Base-by-base conservation (phyloP, 495 filamentous ascomycete genomes). In the Penicillium paxilli region DNA sequence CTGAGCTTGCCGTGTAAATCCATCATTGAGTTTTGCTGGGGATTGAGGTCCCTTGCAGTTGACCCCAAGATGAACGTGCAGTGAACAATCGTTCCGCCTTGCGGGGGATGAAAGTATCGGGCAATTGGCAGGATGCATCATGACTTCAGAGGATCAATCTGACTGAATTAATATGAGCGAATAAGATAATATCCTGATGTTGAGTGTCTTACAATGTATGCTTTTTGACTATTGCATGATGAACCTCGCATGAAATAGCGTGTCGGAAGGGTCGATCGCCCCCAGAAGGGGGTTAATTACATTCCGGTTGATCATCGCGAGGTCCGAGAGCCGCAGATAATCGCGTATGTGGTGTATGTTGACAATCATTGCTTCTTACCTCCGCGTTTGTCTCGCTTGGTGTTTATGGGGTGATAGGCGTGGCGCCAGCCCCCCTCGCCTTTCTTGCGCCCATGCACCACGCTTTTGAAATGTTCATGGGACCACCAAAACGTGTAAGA, bases 21-120 rank as follows among this genome's bases (percentile, higher is more conserved):
- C 35, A 11, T 49, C 51, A 47, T 50, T 52, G 52, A 52, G 38
- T 52, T 47, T 58, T 17, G 49, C 47, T 56, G 57, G 20, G 24
- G 20, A 44, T 40, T 38, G n/a, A 20, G 17, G 68, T 44, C 77
- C 4, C 74, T 83, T 51, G 83, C 68, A 48, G 85, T 73, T 24
- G 83, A 83, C 40, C 33, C 17, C 4, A 42, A 9, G 30, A 44
- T 45, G 49, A 66, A 63, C 60, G 57, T 63, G 63, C 40, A 46
- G 46, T 41, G 37, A 21, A 54, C 14, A 52, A 53, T 47, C 51
- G 51, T 51, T 24, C 40, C 47, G 49, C 63, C 63, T 60, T 66
- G 60, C 57, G 60, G 57, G 55, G 57, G 46, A 59, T 44, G 44
- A 24, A 5, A 48, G 22, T 16, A 21, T 25, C 49, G 12, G 44